Percentiles rank a stretch among this genome's conserved stretches.
phyloP scores from a whole-genome alignment of 139 green algal genomes.

The Coelastrella sp. region DNA sequence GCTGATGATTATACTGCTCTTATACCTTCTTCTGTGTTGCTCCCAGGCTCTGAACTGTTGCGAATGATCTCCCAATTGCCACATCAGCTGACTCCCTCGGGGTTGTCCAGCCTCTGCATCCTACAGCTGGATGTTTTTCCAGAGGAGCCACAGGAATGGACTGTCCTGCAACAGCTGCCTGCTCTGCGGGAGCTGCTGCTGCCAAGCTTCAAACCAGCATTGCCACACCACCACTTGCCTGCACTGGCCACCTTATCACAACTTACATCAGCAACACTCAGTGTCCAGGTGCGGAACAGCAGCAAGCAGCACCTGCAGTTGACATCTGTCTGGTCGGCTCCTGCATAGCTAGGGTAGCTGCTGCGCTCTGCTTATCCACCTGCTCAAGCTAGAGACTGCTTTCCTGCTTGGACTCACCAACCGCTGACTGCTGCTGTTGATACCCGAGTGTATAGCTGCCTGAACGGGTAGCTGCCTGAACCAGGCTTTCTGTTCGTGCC shows the following conservation, averaged over 20 bases:
- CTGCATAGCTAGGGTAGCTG: no score
- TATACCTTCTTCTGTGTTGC: not conserved
- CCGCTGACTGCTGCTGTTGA: no score
- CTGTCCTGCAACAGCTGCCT: slow-evolving; percentile 10
- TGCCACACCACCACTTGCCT: slow-evolving; percentile 31
- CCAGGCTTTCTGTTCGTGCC: no score
- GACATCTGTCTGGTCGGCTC: no score
- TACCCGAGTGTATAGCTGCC: no score
- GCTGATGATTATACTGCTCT: no score
- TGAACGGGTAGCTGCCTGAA: no score
- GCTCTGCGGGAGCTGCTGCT: slow-evolving; percentile 23
- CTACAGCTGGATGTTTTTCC: slow-evolving; percentile 38
- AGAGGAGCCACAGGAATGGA: not conserved
- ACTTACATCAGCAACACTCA: slow-evolving; percentile 3
- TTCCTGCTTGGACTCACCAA: no score
- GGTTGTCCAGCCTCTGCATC: not conserved
- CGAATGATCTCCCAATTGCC: not conserved
- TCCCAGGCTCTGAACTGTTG: not conserved
- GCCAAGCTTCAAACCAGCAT: slow-evolving; percentile 21
- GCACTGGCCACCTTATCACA: not conserved
- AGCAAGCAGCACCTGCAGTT: no score
- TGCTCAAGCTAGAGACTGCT: no score
- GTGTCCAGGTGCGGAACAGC: slow-evolving; percentile 26
- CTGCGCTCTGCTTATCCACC: no score
- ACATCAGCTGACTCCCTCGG: not conserved